Conservation (phyloP, 768 basidiomycete species). For the Podaxis rugospora region DNA sequence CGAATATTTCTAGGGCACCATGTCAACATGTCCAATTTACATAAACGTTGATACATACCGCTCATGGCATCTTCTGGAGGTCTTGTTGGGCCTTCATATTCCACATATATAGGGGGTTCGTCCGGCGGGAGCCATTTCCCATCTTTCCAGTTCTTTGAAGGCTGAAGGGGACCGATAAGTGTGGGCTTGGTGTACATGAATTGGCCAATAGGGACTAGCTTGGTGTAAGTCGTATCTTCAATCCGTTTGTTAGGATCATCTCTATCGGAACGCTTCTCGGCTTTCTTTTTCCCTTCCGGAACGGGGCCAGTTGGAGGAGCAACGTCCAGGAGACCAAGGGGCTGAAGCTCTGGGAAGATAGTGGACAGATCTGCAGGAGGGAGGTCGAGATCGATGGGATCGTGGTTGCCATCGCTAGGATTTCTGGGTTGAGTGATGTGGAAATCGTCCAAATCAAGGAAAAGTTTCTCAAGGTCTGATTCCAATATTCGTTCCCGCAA, state of each 20-base stretch:
- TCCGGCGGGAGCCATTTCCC: conserved; percentile 65
- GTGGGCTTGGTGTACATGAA: conserved; percentile 84
- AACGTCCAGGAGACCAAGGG: conserved; percentile 52
- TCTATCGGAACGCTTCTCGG: conserved; percentile 56
- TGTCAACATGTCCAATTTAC: conserved; percentile 1
- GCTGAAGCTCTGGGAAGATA: conserved; percentile 83
- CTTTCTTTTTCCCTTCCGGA: conserved; percentile 40
- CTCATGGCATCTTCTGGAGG: conserved; percentile 44
- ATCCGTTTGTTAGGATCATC: conserved; percentile 71
- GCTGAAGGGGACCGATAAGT: conserved; percentile 79
- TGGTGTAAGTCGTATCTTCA: conserved; percentile 77
- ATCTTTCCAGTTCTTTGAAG: conserved; percentile 67
- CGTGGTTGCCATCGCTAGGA: conserved; percentile 15
- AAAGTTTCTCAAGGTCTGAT: conserved; percentile 49
- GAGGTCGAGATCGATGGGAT: conserved; percentile 21
- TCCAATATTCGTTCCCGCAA: conserved; percentile 62
- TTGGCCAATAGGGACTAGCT: conserved; percentile 66
- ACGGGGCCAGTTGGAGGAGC: conserved; percentile 25
- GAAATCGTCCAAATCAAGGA: conserved; percentile 42
- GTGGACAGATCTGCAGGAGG: conserved; percentile 49
- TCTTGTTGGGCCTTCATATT: conserved; percentile 34
- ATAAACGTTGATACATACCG: conserved; percentile 32
- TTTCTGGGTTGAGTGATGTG: conserved; percentile 17
- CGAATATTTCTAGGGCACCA: conserved; percentile 34
- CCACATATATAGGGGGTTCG: conserved; percentile 44